Evolutionary conservation across 2,329 filamentous ascomycete genomes (phyloP).

Genomic region (Fusarium sp.): DNA sequence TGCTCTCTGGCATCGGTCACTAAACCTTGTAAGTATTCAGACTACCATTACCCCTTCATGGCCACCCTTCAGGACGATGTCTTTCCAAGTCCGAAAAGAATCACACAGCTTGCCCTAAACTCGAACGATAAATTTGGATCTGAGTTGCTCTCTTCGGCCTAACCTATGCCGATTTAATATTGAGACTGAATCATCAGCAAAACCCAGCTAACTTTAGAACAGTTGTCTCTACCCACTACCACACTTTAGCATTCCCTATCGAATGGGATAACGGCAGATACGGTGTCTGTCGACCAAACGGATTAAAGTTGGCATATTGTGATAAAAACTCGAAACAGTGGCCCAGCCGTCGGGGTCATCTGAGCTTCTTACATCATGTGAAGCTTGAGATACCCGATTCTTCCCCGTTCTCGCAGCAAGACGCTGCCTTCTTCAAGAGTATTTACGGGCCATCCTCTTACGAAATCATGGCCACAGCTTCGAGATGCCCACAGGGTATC

Average conservation of each 20-base stretch:
- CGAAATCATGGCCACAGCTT: conserved; percentile 61
- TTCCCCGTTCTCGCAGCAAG: conserved; percentile 32
- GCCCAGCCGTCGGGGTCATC: conserved; percentile 28
- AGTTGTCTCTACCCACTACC: conserved; percentile 45
- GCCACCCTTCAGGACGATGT: background rate
- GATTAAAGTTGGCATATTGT: conserved; percentile 32
- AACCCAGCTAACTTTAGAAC: background rate
- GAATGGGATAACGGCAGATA: conserved; percentile 42
- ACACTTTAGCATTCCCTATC: conserved; percentile 39
- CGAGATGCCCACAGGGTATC: conserved; percentile 58
- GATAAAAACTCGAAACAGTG: conserved; percentile 26
- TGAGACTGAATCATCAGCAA: background rate
- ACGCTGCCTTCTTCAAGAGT: conserved; percentile 18
- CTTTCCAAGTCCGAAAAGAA: background rate
- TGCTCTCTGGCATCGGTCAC: conserved; percentile 45
- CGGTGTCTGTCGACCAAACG: conserved; percentile 40
- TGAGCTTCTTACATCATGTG: conserved; percentile 33
- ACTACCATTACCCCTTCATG: no score
- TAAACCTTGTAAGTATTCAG: conserved; percentile 43
- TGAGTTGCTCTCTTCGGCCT: background rate
- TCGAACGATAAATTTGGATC: background rate
- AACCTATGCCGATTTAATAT: background rate
- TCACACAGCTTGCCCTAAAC: background rate
- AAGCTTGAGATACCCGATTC: conserved; percentile 34
- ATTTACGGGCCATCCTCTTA: conserved; percentile 62